A percentile compares a stretch with the other conserved stretches of the same genome.
Evolutionary conservation across 805 yeast genomes (phyloP).

Genomic region (Yamadazyma phyllophila): DNA sequence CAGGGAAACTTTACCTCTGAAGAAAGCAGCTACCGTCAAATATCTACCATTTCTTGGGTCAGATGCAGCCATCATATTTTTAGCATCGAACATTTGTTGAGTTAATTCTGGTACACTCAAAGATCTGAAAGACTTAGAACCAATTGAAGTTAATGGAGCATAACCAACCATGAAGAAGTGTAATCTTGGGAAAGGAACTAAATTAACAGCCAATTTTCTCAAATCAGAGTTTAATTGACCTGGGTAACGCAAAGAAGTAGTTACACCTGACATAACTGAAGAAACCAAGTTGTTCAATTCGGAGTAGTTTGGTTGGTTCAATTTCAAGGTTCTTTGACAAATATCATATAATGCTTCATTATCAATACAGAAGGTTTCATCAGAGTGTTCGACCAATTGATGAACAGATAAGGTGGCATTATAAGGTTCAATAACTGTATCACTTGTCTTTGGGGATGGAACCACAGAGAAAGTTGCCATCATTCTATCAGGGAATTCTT

Average conservation of each 20-base stretch:
- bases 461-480: slow-evolving; percentile 92
- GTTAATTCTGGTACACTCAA: slow-evolving; percentile 88
- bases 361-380: slow-evolving; percentile 93
- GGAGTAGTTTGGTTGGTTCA: slow-evolving; percentile 72
- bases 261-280: slow-evolving; percentile 92
- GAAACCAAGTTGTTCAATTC: slow-evolving; percentile 83
- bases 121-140: slow-evolving; percentile 78
- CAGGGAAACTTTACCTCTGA: slow-evolving; percentile 88
- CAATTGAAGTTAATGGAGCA: slow-evolving; percentile 84
- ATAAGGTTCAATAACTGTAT: slow-evolving; percentile 94
- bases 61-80: slow-evolving; percentile 94
- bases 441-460: slow-evolving; percentile 88
- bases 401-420: slow-evolving; percentile 89
- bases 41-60: slow-evolving; percentile 90
- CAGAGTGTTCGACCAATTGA: slow-evolving; percentile 86
- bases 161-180: slow-evolving; percentile 95
- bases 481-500: slow-evolving; percentile 94
- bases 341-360: slow-evolving; percentile 91
- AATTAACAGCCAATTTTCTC: slow-evolving; percentile 89
- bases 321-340: slow-evolving; percentile 80
- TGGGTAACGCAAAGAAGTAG: slow-evolving; percentile 91
- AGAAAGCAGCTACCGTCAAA: slow-evolving; percentile 89
- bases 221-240: slow-evolving; percentile 93
- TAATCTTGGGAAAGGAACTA: slow-evolving; percentile 93
- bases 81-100: slow-evolving; percentile 89